Base-by-base conservation (phyloP, 768 basidiomycete species). In the Leccinum fibrillosum region DNA sequence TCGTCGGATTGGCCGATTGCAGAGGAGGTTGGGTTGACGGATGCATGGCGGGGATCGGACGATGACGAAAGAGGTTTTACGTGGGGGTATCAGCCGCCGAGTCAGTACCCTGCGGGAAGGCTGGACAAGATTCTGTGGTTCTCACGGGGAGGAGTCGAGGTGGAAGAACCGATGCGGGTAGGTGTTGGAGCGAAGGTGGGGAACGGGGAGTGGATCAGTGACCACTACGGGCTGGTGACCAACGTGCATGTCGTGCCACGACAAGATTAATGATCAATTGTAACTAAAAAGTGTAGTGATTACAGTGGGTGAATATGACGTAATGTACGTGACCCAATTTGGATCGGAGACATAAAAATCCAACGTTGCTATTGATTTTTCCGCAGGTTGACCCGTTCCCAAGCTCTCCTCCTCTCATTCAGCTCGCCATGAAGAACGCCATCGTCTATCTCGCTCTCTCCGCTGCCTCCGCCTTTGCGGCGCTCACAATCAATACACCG, bases 401-500 rank as follows among this genome's bases (percentile, higher is more conserved):
- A 35, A 17, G 25, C n/a, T 39, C 11, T 63, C 64, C 64, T 64
- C 56, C 64, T 61, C 6, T 15, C 59, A 8, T 28, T 7, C 6
- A 6, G 0, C 57, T 63, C 62, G 76, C 70, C 66, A 86, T 86
- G 86, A 82, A 81, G 76, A 69, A 74, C 60, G 7, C 59, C 55
- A 10, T 74, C 57, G 65, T 76, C 50, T 66, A 78, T 54, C 55
- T 82, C 64, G 74, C 73, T 45, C 71, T 83, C 62, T 68, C 80
- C 61, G 75, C 73, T 49, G 69, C 72, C 52, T 71, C 71, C 32
- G 83, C 71, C 51, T 44, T 76, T 32, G 30, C 30, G 25, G 85
- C 81, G 17, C 83, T 85, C 62, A 74, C 63, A 1, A 76, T 91
- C 69, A 86, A 88, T 69, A 92, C 90, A 37, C 90, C 90, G 89